Evolutionary conservation across 768 basidiomycete species (phyloP).

Genomic region (Cyclocybe cylindracea): DNA sequence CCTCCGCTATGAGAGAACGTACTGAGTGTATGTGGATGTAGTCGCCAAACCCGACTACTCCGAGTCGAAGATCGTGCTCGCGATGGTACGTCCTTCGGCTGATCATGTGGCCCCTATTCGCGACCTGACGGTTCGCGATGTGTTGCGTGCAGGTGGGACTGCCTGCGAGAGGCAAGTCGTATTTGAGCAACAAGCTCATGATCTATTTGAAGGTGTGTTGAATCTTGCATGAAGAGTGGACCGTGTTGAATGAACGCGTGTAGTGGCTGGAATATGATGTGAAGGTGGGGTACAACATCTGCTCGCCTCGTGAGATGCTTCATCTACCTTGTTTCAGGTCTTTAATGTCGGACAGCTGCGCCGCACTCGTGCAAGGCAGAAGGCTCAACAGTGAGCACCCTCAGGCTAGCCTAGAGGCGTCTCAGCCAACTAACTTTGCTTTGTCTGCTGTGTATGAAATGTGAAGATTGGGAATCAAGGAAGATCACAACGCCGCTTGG

Average conservation of each 20-base stretch:
- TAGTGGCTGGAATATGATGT: conserved; percentile 99
- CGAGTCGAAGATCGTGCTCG: conserved; percentile 96
- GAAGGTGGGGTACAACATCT: conserved; percentile 50
- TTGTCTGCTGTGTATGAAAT: neutral
- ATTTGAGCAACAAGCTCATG: conserved; percentile 96
- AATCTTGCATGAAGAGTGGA: conserved; percentile 8
- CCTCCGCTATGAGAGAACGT: conserved; percentile 2
- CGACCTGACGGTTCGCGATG: no score
- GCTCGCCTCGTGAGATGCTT: neutral
- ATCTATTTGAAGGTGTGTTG: conserved; percentile 84
- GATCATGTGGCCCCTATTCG: no score
- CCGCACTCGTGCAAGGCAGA: conserved; percentile 80
- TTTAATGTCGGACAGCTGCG: conserved; percentile 98
- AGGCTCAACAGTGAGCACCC: conserved; percentile 64
- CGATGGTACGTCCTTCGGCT: conserved; percentile 63
- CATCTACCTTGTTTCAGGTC: conserved; percentile 51
- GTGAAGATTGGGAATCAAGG: conserved; percentile 75
- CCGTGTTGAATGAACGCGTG: conserved; percentile 8
- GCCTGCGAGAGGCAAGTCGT: conserved; percentile 98
- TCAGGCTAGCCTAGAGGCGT: neutral
- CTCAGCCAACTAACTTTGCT: neutral
- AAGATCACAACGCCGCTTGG: conserved; percentile 88
- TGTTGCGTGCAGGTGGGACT: conserved; percentile 74
- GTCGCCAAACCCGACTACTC: conserved; percentile 98
- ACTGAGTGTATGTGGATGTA: conserved; percentile 26